These are phyloP conservation scores for Solanum lycopersicoides DNA, from an alignment of 257 asterid species.

Conservation along the genomic window DNA sequence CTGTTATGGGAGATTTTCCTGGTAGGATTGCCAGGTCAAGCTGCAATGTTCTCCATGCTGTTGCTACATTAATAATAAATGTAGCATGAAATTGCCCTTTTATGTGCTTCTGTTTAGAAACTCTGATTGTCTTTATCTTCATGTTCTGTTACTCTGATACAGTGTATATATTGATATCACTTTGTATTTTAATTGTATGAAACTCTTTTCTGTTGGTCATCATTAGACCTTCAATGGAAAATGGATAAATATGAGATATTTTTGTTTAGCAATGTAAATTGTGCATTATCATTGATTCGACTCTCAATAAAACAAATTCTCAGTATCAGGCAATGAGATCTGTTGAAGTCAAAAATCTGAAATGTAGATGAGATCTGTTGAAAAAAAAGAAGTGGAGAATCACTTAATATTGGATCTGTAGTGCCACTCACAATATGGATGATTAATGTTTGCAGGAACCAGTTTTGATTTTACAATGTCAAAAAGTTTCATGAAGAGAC, in stretches of 20 bases:
- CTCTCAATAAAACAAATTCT: background rate
- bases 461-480: background rate
- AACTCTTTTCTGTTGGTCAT: background rate
- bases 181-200: conserved; percentile 11
- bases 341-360: background rate
- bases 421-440: background rate
- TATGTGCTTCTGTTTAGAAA: conserved; percentile 15
- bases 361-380: background rate
- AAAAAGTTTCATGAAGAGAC: background rate
- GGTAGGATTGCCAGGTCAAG: conserved; percentile 16
- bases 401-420: background rate
- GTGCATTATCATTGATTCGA: background rate
- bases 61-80: conserved; percentile 10
- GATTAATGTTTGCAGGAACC: background rate
- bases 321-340: background rate
- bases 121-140: conserved; percentile 14
- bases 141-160: conserved; percentile 15
- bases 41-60: conserved; percentile 3
- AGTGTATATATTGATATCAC: conserved; percentile 31
- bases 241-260: background rate
- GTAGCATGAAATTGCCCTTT: conserved; percentile 12
- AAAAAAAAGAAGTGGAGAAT: background rate
- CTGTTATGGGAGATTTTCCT: conserved; percentile 10
- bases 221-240: background rate
- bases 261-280: background rate